Conservation (phyloP, 805 yeast species). For the Lachancea quebecensis region DNA sequence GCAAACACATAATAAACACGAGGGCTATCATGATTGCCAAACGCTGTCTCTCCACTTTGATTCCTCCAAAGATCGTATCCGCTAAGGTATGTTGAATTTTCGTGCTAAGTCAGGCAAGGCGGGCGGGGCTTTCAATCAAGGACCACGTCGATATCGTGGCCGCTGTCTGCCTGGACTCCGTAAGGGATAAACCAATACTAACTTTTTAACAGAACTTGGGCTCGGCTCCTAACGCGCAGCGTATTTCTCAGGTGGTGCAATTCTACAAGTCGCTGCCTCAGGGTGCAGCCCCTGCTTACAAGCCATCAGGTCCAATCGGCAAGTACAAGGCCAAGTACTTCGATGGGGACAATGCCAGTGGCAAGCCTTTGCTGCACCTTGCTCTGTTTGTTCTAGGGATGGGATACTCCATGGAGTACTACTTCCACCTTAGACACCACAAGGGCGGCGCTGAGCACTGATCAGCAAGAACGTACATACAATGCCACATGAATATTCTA, state of each 20-base stretch:
- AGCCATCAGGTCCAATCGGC: conserved; percentile 62
- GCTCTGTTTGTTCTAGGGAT: conserved; percentile 59
- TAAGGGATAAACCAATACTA: conserved; percentile 15
- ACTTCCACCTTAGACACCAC: conserved; percentile 73
- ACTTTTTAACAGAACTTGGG: conserved; percentile 63
- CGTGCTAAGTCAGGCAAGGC: background rate
- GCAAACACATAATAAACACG: background rate
- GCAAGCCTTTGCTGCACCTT: conserved; percentile 75
- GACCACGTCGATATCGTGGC: too few species aligned
- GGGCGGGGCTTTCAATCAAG: too few species aligned
- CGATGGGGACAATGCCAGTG: conserved; percentile 76
- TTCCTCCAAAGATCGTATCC: conserved; percentile 98
- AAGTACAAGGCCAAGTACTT: conserved; percentile 82
- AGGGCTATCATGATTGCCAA: conserved; percentile 54
- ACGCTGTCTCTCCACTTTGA: conserved; percentile 91
- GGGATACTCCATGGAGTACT: conserved; percentile 91
- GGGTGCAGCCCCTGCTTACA: conserved; percentile 75
- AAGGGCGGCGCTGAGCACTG: conserved; percentile 41
- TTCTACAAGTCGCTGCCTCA: conserved; percentile 96
- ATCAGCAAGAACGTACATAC: conserved; percentile 4
- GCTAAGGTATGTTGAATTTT: conserved; percentile 58
- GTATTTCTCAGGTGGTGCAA: conserved; percentile 89
- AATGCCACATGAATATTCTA: conserved; percentile 7
- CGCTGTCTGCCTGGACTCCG: too few species aligned
- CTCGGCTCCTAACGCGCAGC: conserved; percentile 92